phyloP scores from a whole-genome alignment of 345 rosid genomes.

The Linum usitatissimum region DNA sequence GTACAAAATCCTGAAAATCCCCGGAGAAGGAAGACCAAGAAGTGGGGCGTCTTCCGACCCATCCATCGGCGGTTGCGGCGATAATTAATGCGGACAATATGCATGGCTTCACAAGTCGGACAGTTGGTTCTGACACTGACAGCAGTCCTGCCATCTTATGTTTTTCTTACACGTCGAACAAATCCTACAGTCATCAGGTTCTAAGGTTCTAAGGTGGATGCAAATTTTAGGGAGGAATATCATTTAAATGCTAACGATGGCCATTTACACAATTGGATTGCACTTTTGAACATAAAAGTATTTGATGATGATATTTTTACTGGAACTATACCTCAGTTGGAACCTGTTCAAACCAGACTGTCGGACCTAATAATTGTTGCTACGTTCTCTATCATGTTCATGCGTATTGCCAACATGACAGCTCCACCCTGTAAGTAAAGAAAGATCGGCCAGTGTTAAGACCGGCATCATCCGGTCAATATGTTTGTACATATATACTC shows the following conservation, averaged over 20 bases:
- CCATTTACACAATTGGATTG: slow-evolving; percentile 32
- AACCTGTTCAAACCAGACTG: slow-evolving; percentile 16
- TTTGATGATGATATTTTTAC: slow-evolving; percentile 20
- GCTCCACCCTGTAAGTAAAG: slow-evolving; percentile 27
- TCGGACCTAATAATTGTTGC: slow-evolving; percentile 26
- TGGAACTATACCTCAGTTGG: slow-evolving; percentile 27
- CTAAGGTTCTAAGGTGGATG: slow-evolving; percentile 12
- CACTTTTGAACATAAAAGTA: slow-evolving; percentile 34
- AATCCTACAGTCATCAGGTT: too few species aligned
- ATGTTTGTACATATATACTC: not conserved
- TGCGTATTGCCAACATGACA: slow-evolving; percentile 18
- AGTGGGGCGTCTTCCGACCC: too few species aligned
- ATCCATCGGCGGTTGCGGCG: too few species aligned
- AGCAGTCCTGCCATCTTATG: too few species aligned
- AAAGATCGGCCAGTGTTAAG: not conserved
- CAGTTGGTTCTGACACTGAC: too few species aligned
- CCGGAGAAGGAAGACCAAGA: too few species aligned
- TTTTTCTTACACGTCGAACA: too few species aligned
- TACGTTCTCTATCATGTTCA: slow-evolving; percentile 38
- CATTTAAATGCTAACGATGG: slow-evolving; percentile 36
- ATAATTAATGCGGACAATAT: too few species aligned
- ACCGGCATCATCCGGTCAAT: not conserved
- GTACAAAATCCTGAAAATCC: too few species aligned
- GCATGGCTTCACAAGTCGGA: too few species aligned
- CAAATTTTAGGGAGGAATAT: slow-evolving; percentile 29